These are phyloP conservation scores for Lycium barbarum DNA, from an alignment of 257 asterid genomes.

Conservation along the genomic window DNA sequence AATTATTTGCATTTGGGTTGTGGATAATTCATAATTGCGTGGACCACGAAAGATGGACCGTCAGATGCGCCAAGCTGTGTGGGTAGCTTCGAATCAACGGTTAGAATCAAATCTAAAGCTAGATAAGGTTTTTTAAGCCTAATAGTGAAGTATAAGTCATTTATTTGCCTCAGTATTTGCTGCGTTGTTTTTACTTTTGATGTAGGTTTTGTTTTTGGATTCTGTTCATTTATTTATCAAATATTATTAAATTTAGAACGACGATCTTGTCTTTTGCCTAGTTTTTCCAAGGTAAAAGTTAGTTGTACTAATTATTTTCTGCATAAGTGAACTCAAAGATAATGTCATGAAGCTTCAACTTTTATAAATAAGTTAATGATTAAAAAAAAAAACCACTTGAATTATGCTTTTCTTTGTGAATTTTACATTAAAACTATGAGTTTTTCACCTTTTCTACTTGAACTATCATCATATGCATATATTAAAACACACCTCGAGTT, in stretches of 20 bases:
- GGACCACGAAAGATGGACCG: background rate
- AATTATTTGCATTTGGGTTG: background rate
- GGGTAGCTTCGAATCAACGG: constrained; percentile 4
- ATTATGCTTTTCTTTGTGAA: too few species aligned
- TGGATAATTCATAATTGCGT: background rate
- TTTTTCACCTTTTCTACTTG: too few species aligned
- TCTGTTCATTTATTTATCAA: background rate
- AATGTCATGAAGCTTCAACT: too few species aligned
- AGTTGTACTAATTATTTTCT: too few species aligned
- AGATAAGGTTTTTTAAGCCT: background rate
- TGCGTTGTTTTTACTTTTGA: constrained; percentile 4
- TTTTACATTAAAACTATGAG: too few species aligned
- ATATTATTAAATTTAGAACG: background rate
- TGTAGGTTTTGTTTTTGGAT: background rate
- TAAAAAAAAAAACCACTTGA: too few species aligned
- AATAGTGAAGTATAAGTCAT: background rate
- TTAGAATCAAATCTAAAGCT: background rate
- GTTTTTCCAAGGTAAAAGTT: too few species aligned
- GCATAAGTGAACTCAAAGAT: too few species aligned
- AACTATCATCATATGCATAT: too few species aligned
- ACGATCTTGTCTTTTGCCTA: background rate
- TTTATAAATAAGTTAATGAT: too few species aligned
- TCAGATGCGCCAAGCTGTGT: background rate
- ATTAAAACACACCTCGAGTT: too few species aligned
- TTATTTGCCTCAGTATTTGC: background rate